Base-by-base conservation (phyloP, 306 rosid species). In the Lablab purpureus region DNA sequence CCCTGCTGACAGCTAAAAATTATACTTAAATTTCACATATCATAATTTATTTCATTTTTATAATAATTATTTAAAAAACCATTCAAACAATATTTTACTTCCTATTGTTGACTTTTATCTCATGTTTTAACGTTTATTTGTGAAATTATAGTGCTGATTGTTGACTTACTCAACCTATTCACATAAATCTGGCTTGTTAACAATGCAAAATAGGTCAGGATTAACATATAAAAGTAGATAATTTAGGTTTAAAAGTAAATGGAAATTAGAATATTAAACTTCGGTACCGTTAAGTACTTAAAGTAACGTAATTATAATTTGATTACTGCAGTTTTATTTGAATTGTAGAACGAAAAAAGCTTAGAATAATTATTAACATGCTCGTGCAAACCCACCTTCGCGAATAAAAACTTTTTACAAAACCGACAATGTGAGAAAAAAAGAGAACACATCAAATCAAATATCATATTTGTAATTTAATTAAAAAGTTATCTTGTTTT, bases 391-490 rank as follows among this genome's bases (percentile, higher is more conserved):
- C 4, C 21, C 21, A 82, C 49, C 43, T 12, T 32, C 22, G 32
- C 5, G 7, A 15, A 28, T 41, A 70, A 17, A 49, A 17, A 49
- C 70, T 15, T 52, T 63, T 52, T 54, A 60, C 72, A 10, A 41
- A 62, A 32, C 54, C 63, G 69, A 63, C 78, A 70, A 13, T 10
- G 45, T 71, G 52, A 10, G 62, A 34, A 27, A 47, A 54, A 65
- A 2, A 46, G 17, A 41, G 5, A 71, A 65, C 51, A 46, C 23
- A 19, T 77, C 78, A 52, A 60, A 71, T 56, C 66, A 78, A 45
- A 83, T 65, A 72, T 81, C 37, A 71, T 50, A 63, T 52, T 82
- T 77, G 28, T 77, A 43, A 83, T 72, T 65, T 72, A 66, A 71
- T 72, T 64, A 10, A 28, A 76, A 82, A 77, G 71, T 52, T 78